Evolutionary conservation across 2,329 filamentous ascomycete genomes (phyloP).

Genomic region (Camillea tinctor): DNA sequence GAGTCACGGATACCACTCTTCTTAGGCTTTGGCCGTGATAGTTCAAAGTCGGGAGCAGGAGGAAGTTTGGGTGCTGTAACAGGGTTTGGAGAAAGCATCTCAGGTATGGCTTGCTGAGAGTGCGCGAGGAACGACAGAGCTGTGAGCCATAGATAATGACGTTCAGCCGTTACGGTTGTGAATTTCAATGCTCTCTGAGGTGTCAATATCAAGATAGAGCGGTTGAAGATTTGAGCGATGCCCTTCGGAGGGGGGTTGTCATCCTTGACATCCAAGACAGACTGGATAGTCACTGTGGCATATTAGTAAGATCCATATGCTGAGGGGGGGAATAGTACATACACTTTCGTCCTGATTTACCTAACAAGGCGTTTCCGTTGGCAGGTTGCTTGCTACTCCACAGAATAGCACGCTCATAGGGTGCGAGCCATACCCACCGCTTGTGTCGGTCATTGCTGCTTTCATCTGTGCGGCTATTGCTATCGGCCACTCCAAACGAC

Average conservation of each 20-base stretch:
- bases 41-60: constrained; percentile 51
- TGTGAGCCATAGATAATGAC: constrained; percentile 93
- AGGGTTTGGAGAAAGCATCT: constrained; percentile 52
- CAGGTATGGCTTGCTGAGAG: constrained; percentile 76
- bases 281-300: constrained; percentile 80
- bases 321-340: constrained; percentile 44
- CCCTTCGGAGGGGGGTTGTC: constrained; percentile 82
- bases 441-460: constrained; percentile 81
- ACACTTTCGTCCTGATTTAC: constrained; percentile 94
- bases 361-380: constrained; percentile 81
- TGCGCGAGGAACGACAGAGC: constrained; percentile 93
- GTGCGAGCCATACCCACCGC: constrained; percentile 97
- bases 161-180: constrained; percentile 76
- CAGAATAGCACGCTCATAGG: constrained; percentile 92
- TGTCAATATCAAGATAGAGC: constrained; percentile 92
- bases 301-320: constrained; percentile 19
- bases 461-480: constrained; percentile 63
- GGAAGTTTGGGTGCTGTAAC: constrained; percentile 47
- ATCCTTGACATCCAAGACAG: constrained; percentile 94
- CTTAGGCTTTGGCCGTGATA: constrained; percentile 47
- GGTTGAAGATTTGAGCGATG: constrained; percentile 68
- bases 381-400: constrained; percentile 98
- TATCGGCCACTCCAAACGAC: constrained; percentile 80
- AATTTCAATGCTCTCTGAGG: constrained; percentile 94
- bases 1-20: constrained; percentile 74